Base-by-base conservation (phyloP, 2,329 filamentous ascomycete genomes). In the Nannizziopsis barbatae region DNA sequence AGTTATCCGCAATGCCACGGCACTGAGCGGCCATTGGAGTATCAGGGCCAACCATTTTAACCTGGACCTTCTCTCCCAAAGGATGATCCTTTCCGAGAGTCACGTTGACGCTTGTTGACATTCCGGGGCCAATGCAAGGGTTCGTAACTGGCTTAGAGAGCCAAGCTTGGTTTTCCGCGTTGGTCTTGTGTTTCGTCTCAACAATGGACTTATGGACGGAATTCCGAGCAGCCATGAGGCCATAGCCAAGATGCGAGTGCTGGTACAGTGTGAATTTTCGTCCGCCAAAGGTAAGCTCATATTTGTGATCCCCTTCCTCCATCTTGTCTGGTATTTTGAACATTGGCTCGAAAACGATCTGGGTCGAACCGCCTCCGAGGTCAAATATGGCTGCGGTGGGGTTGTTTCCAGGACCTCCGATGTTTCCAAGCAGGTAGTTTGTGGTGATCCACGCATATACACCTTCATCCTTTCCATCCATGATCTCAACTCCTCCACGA, bases 401-500 rank as follows among this genome's bases (percentile, higher is more conserved):
- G 54, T 79, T 87, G 65, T 89, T 80, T 63, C 95, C 90, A 1
- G 88, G 86, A 9, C 86, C 85, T 51, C 92, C 92, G 66, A 98
- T 96, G 72, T 96, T 96, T 61, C 90, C 90, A 18, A 98, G 80
- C 36, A 98, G 83, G 69, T 98, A 98, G 75, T 98, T 98, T 56
- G 88, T 92, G 5, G 92, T 98, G 65, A 98, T 94, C 92, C 92
- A 98, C 46, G 92, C 93, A 63, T 94, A 98, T 27, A 98, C 90
- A 63, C 92, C 92, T 71, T 98, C 92, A 62, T 95, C 86, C 44
- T 86, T 88, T 53, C 92, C 92, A 60, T 95, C 89, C 92, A 98
- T 98, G 65, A 98, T 93, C 54, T 88, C 80, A 22, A 98, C 87
- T 49, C 93, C 92, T 48, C 85, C 81, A 57, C 90, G 82, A 60